Evolutionary conservation across 352 stramenopile genomes (phyloP).

Genomic region (Phytophthora podocarpi): DNA sequence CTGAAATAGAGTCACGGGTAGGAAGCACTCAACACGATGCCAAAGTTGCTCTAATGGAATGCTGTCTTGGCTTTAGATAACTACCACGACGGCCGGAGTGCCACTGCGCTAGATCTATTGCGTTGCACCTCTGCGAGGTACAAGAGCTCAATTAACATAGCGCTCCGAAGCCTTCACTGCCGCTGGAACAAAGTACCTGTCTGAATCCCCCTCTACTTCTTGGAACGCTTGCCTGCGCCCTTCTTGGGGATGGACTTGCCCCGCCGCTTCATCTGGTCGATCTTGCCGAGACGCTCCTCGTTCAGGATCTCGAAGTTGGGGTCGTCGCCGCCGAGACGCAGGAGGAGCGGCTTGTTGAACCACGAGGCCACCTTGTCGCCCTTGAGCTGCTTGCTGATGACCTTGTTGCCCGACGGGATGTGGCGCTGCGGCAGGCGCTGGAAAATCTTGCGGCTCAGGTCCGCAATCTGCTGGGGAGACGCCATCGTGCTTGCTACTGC

Average conservation of each 20-base stretch:
- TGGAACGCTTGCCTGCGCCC: constrained; percentile 85
- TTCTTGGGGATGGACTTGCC: constrained; percentile 89
- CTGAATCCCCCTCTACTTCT: constrained; percentile 62
- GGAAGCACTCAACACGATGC: background rate
- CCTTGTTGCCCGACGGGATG: constrained; percentile 84
- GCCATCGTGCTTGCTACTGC: constrained; percentile 29
- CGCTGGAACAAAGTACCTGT: constrained; percentile 12
- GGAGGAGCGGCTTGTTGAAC: constrained; percentile 85
- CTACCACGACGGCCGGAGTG: constrained; percentile 1
- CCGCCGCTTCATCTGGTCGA: constrained; percentile 89
- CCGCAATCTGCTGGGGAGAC: constrained; percentile 70
- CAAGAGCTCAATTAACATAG: background rate
- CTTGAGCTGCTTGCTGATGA: constrained; percentile 90
- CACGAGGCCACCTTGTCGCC: constrained; percentile 85
- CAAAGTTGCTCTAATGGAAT: constrained; percentile 15
- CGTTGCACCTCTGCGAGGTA: background rate
- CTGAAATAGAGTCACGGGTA: background rate
- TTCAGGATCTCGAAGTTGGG: constrained; percentile 87
- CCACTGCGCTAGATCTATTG: background rate
- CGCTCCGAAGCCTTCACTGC: constrained; percentile 1
- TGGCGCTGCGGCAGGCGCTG: constrained; percentile 86
- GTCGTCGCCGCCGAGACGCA: constrained; percentile 81
- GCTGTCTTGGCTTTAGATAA: constrained; percentile 24
- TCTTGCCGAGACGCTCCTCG: constrained; percentile 72
- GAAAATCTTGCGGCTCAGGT: constrained; percentile 89